Conservation (phyloP, 2,329 filamentous ascomycete species). For the Mycogone perniciosa region DNA sequence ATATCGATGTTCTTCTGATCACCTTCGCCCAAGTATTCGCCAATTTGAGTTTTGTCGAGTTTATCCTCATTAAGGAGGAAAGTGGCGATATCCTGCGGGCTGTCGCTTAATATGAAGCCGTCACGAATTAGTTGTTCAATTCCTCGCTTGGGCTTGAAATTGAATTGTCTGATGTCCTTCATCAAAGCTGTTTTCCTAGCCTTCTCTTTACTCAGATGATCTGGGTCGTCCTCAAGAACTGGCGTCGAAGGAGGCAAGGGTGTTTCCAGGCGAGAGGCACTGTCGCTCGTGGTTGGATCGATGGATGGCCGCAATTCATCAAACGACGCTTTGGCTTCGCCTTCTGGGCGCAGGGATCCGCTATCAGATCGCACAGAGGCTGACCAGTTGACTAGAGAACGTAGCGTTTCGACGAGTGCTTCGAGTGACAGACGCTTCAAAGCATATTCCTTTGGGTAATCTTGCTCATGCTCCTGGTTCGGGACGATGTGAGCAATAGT, state of each 20-base stretch:
- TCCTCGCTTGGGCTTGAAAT: slow-evolving; percentile 94
- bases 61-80: slow-evolving; percentile 79
- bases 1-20: slow-evolving; percentile 90
- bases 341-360: slow-evolving; percentile 24
- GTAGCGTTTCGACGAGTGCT: slow-evolving; percentile 78
- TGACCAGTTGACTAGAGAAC: slow-evolving; percentile 91
- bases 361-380: slow-evolving; percentile 55
- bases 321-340: slow-evolving; percentile 32
- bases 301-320: slow-evolving; percentile 54
- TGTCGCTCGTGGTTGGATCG: slow-evolving; percentile 59
- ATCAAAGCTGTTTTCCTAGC: slow-evolving; percentile 86
- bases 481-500: slow-evolving; percentile 69
- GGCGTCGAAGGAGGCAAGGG: slow-evolving; percentile 59
- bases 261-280: slow-evolving; percentile 55
- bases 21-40: slow-evolving; percentile 90
- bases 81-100: slow-evolving; percentile 71
- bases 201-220: slow-evolving; percentile 90
- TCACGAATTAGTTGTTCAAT: slow-evolving; percentile 78
- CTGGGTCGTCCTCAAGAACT: slow-evolving; percentile 79
- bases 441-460: slow-evolving; percentile 81
- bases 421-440: slow-evolving; percentile 88
- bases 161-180: slow-evolving; percentile 87
- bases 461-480: slow-evolving; percentile 54
- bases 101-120: slow-evolving; percentile 77
- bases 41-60: slow-evolving; percentile 85